Evolutionary conservation across 2,329 filamentous ascomycete species (phyloP), one percentile per base, ranked within the genome.

Genomic region (Polytolypa hystricis): DNA sequence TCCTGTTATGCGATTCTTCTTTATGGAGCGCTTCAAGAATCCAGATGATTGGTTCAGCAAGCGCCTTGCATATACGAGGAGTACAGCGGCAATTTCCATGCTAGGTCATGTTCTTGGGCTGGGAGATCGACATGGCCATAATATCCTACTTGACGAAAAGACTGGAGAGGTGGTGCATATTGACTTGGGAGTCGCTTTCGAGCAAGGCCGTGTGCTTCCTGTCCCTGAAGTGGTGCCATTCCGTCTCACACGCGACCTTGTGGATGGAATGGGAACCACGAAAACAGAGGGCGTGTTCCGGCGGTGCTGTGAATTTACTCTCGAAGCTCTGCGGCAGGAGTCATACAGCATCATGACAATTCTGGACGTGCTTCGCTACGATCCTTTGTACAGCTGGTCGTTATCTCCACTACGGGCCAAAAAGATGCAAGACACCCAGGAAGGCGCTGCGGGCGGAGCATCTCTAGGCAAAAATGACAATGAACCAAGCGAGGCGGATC

Each of bases 291-390:
- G 91, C 3, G 86, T 96, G 0, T 98, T 96, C 65, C 77, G 91
- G 5, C 77, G 93, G n/a, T 96, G 89, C 61, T 98, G 91, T 58
- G 93, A 99, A 56, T 96, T 96, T 56, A 96, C 87, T 0, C 74
- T 99, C 20, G 86, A 95, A 43, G 87, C 93, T 2, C 67, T 99
- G 23, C 79, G 91, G n/a, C 83, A 93, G 50, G 91, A 98, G 57
- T 84, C 84, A 9, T 93, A 94, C 56, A 87, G 82, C 30, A 98
- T 99, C 64, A 96, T 95, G 87, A 96, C 91, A 0, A 86, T 98
- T 36, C 75, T 99, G 14, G 93, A 98, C 54, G 93, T 98, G 15
- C 67, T 99, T 41, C 81, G 93, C n/a, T 96, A 95, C 60, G 91
- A 99, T 67, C 93, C 91, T 1, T 65, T 99, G 42, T 93, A 96